Percentiles rank a stretch among this genome's conserved stretches.
Evolutionary conservation across 2,329 filamentous ascomycete species (phyloP).

Genomic region (Penicillium concentricum): DNA sequence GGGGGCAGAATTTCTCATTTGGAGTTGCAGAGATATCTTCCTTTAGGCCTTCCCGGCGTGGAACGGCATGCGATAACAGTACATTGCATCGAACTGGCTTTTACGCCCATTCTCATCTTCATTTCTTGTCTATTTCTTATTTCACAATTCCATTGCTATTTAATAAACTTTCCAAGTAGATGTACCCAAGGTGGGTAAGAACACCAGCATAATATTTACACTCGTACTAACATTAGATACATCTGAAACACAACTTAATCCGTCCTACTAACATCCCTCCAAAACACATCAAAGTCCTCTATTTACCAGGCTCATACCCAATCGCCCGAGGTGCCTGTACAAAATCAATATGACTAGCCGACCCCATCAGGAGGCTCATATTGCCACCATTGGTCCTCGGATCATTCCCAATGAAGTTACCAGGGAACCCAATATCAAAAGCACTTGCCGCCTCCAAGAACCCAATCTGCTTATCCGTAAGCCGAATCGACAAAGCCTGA

Average conservation of each 20-base stretch:
- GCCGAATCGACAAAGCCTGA: constrained; percentile 34
- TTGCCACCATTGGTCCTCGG: constrained; percentile 26
- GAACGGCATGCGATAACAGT: constrained; percentile 10
- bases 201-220: not conserved
- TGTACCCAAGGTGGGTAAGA: not conserved
- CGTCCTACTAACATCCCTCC: too few species aligned
- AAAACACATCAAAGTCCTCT: not conserved
- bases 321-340: constrained; percentile 21
- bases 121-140: not conserved
- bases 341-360: constrained; percentile 19
- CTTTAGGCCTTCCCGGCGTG: constrained; percentile 6
- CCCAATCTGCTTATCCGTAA: constrained; percentile 62
- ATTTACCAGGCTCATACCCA: constrained; percentile 17
- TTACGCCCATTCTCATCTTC: not conserved
- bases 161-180: not conserved
- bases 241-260: too few species aligned
- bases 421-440: constrained; percentile 68
- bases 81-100: constrained; percentile 16
- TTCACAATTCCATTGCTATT: not conserved
- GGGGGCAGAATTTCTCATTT: not conserved
- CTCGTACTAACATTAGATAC: not conserved
- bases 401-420: constrained; percentile 52
- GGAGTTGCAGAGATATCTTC: constrained; percentile 15
- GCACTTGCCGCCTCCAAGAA: constrained; percentile 62
- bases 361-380: not conserved